These are phyloP conservation scores for Tulasnella calospora DNA, from an alignment of 768 basidiomycete genomes.

Conservation along the genomic window DNA sequence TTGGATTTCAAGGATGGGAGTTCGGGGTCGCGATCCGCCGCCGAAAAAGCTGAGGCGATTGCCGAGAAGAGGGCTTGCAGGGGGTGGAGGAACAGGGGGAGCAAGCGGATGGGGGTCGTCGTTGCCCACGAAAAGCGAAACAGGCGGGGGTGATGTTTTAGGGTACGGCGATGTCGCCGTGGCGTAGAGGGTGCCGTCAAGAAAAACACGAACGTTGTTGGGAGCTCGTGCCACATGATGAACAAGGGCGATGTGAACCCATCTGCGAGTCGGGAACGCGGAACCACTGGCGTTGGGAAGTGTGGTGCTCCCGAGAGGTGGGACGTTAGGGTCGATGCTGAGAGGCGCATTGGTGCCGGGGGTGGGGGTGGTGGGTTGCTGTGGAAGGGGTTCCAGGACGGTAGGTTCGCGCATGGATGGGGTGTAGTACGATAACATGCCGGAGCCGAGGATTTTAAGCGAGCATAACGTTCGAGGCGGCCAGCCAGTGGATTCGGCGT, in stretches of 20 bases:
- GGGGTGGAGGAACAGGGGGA: slow-evolving; percentile 32
- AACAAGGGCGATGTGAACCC: slow-evolving; percentile 68
- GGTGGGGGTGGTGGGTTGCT: not conserved
- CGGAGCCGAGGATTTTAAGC: slow-evolving; percentile 24
- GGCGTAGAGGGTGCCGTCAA: slow-evolving; percentile 67
- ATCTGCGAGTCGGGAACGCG: slow-evolving; percentile 33
- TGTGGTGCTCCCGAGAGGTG: not conserved
- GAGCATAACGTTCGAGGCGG: slow-evolving; percentile 19
- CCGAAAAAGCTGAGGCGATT: slow-evolving; percentile 60
- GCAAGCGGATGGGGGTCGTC: slow-evolving; percentile 26
- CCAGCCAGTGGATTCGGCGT: slow-evolving; percentile 13
- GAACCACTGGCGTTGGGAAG: not conserved
- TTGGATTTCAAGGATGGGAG: not conserved
- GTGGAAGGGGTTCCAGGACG: slow-evolving; percentile 16
- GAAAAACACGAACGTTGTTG: slow-evolving; percentile 46
- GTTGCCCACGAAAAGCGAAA: slow-evolving; percentile 56
- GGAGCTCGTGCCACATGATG: not conserved
- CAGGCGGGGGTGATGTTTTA: slow-evolving; percentile 38
- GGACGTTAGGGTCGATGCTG: not conserved
- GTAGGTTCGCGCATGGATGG: slow-evolving; percentile 24
- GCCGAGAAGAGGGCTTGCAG: slow-evolving; percentile 56
- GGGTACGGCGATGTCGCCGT: slow-evolving; percentile 63
- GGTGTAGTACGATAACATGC: slow-evolving; percentile 25
- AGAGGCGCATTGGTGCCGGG: not conserved
- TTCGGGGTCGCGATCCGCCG: slow-evolving; percentile 41